Conservation (phyloP, 2,329 filamentous ascomycete genomes). For the Xylaria sp. region DNA sequence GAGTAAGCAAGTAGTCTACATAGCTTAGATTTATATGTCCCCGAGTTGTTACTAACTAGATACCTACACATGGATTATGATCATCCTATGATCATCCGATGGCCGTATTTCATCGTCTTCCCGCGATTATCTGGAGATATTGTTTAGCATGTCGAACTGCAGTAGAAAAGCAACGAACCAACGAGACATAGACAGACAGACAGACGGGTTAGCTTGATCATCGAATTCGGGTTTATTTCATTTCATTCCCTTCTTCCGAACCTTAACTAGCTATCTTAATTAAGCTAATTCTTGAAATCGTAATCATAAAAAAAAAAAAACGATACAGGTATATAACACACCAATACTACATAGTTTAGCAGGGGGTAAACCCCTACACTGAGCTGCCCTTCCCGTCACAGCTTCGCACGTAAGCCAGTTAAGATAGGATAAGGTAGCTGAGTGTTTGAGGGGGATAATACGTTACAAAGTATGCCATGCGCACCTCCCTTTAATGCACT, state of each 20-base stretch:
- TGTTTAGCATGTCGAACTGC: too few species aligned
- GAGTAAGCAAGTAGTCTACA: too few species aligned
- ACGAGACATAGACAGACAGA: not conserved
- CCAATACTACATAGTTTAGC: not conserved
- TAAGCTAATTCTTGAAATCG: constrained; percentile 15
- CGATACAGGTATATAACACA: constrained; percentile 16
- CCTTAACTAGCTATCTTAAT: not conserved
- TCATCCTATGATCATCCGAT: too few species aligned
- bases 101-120: too few species aligned
- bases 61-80: too few species aligned
- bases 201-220: not conserved
- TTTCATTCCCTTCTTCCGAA: not conserved
- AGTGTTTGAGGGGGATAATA: not conserved
- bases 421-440: not conserved
- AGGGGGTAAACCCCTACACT: not conserved
- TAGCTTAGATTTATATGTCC: too few species aligned
- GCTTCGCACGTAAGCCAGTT: not conserved
- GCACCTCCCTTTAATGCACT: constrained; percentile 34
- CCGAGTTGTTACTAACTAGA: too few species aligned
- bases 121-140: too few species aligned
- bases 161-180: not conserved
- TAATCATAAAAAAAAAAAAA: constrained; percentile 18
- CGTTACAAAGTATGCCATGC: not conserved
- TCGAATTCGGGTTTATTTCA: not conserved
- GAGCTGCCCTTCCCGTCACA: not conserved